Evolutionary conservation across 352 stramenopile genomes (phyloP), one percentile per base, ranked within the genome.

Genomic region (Phytophthora hibernalis): DNA sequence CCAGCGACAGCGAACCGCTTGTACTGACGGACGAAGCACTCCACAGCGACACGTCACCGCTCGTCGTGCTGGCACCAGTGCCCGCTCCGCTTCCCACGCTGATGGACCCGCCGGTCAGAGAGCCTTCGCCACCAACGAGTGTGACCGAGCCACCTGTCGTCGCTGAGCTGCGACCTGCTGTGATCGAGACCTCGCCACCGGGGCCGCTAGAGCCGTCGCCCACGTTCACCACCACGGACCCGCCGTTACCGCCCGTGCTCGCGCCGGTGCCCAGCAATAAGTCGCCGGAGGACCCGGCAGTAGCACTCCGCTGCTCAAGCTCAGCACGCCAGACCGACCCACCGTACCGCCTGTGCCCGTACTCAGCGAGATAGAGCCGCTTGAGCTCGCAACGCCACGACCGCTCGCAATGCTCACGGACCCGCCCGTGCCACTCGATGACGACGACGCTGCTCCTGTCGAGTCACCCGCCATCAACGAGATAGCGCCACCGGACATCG

Each of bases 1-100:
- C 22, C 35, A 56, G 30, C 3, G 18, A 42, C 51, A 58, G 9
- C 21, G 44, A 52, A 20, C 44, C 44, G 22, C 44, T 54, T 15
- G 42, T 47, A 18, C 42, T n/a, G n/a, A n/a, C 52, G 20, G 18
- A 59, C 54, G 40, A 37, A 58, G 31, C 50, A 43, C 52, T 59
- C 52, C 52, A 49, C 37, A 65, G 40, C 18, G 45, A 43, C 47
- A 65, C 56, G 20, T 42, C 16, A 13, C 56, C 56, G 21, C 44
- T 56, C 33, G 56, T 56, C 13, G 44, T 31, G 10, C 42, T 49
- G n/a, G 42, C 31, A 28, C 24, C 54, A 21, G 54, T 55, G 2
- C 61, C 67, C n/a, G 59, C 20, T 28, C 65, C 65, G 43, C 57
- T 74, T 3, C 31, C 24, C n/a, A 74, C 38, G 45, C 61, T 47